Evolutionary conservation across 768 basidiomycete genomes (phyloP).

Genomic region (Scleroderma citrinum): DNA sequence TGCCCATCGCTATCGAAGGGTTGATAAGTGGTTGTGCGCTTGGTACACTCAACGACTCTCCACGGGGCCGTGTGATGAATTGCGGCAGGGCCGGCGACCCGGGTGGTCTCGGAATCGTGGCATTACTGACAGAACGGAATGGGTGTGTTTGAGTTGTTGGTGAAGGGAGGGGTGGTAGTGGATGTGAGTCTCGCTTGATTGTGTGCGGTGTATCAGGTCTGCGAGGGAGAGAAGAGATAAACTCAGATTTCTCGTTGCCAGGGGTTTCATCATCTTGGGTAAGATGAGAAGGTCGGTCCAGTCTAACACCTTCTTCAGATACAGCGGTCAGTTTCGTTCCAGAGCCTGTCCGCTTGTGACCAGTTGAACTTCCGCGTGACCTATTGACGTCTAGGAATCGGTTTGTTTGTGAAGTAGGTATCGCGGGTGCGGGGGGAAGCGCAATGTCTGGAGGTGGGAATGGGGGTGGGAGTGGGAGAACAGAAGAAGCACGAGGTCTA

Average conservation of each 20-base stretch:
- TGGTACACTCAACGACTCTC: conserved; percentile 39
- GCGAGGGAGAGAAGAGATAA: conserved; percentile 24
- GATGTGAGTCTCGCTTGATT: conserved; percentile 50
- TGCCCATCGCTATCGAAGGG: conserved; percentile 52
- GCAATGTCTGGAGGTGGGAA: conserved; percentile 45
- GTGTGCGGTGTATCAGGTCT: conserved; percentile 39
- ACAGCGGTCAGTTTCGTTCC: conserved; percentile 52
- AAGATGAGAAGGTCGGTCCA: conserved; percentile 28
- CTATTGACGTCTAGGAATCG: conserved; percentile 35
- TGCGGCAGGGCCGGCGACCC: conserved; percentile 45
- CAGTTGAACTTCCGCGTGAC: conserved; percentile 43
- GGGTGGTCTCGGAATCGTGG: conserved; percentile 30
- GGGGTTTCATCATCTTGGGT: conserved; percentile 20
- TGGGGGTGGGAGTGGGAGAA: conserved; percentile 58
- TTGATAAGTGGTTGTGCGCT: conserved; percentile 46
- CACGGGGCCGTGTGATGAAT: conserved; percentile 48
- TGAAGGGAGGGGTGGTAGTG: conserved; percentile 61
- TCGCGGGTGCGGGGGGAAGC: conserved; percentile 20
- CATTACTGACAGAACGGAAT: conserved; percentile 20
- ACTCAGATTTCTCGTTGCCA: conserved; percentile 23
- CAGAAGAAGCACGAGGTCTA: conserved; percentile 51
- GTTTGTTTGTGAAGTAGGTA: conserved; percentile 25
- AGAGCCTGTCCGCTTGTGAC: conserved; percentile 53
- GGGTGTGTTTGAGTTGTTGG: conserved; percentile 31
- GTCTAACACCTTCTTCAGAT: conserved; percentile 49